A percentile compares a stretch with the other conserved stretches of the same genome.
Evolutionary conservation across 2,329 filamentous ascomycete species (phyloP).

Genomic region (Didymella pomorum): DNA sequence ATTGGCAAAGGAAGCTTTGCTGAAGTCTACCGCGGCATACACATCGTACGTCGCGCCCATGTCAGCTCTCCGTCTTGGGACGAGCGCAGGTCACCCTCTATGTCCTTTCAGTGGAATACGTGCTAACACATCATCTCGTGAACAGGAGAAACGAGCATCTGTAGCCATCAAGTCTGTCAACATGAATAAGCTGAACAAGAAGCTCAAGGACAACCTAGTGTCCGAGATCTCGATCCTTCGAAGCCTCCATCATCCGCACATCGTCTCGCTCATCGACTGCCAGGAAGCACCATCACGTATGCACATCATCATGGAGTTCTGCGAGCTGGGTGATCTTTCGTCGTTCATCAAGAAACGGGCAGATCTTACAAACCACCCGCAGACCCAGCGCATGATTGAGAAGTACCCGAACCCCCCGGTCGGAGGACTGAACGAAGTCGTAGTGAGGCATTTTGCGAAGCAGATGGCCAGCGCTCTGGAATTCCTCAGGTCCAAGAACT

Average conservation of each 20-base stretch:
- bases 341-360: constrained; percentile 95
- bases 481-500: constrained; percentile 83
- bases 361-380: constrained; percentile 78
- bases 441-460: constrained; percentile 94
- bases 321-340: constrained; percentile 91
- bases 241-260: constrained; percentile 92
- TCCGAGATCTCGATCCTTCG: constrained; percentile 96
- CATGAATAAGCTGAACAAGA: constrained; percentile 87
- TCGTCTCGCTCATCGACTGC: constrained; percentile 95
- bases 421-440: constrained; percentile 94
- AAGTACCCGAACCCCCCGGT: constrained; percentile 87
- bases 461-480: constrained; percentile 91
- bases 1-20: constrained; percentile 99
- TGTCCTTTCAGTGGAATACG: not conserved
- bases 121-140: not conserved
- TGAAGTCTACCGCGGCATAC: constrained; percentile 86
- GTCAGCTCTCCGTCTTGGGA: not conserved
- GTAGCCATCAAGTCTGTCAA: constrained; percentile 98
- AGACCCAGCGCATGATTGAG: constrained; percentile 86
- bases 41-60: constrained; percentile 69
- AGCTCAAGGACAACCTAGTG: constrained; percentile 94
- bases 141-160: constrained; percentile 76
- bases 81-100: not conserved
- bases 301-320: constrained; percentile 98
- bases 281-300: constrained; percentile 87